These are phyloP conservation scores for Apiospora marii DNA, from an alignment of 2,329 filamentous ascomycete genomes.

Conservation along the genomic window DNA sequence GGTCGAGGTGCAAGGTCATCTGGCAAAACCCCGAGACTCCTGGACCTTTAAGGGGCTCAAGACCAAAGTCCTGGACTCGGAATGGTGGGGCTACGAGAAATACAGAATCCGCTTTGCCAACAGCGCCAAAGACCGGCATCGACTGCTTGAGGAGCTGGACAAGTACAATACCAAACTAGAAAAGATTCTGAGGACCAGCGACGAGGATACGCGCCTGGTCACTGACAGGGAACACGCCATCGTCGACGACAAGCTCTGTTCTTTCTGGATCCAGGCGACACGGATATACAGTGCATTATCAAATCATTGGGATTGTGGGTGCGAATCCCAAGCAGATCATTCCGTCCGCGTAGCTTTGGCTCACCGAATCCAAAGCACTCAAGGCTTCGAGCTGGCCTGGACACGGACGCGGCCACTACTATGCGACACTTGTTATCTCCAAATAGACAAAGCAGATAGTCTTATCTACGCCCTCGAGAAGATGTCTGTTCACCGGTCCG, in stretches of 20 bases:
- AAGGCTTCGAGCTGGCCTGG: background rate
- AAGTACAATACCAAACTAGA: background rate
- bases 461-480: background rate
- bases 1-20: background rate
- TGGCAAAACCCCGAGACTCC: background rate
- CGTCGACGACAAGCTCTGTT: background rate
- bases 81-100: background rate
- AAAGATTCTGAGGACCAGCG: background rate
- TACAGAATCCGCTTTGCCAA: conserved; percentile 1
- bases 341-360: background rate
- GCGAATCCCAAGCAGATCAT: background rate
- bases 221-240: background rate
- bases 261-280: background rate
- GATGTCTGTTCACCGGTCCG: background rate
- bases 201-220: background rate
- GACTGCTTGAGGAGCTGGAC: background rate
- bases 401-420: background rate
- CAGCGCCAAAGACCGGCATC: background rate
- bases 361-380: no score
- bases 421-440: background rate
- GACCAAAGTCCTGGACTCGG: background rate
- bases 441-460: background rate
- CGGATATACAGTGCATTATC: background rate
- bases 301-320: background rate
- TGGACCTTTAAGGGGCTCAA: background rate